Percentiles rank a stretch among this genome's conserved stretches.
Conservation (phyloP, 1,284 basidiomycete genomes). For the Boletellus sp. region DNA sequence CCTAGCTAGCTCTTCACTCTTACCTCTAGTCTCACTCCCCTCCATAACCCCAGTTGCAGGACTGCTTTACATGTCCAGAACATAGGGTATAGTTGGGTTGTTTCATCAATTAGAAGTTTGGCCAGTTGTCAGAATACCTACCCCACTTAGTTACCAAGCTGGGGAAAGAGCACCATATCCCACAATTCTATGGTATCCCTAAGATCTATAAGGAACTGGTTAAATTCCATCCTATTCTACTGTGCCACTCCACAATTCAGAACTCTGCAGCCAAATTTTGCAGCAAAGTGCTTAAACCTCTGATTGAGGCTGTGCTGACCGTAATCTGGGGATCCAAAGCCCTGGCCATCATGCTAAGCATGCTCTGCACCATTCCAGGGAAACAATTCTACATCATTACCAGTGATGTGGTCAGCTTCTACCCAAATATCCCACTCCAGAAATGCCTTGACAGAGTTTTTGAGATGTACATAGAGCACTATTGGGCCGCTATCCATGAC, state of each 20-base stretch:
- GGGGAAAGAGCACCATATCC: not conserved
- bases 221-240: not conserved
- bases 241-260: not conserved
- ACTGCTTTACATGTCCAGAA: no score
- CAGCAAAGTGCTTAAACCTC: conserved; percentile 11
- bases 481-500: not conserved
- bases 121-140: no score
- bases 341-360: conserved; percentile 7
- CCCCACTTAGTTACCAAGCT: not conserved
- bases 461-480: not conserved
- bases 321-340: conserved; percentile 3
- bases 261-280: conserved; percentile 6
- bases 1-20: no score
- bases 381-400: not conserved
- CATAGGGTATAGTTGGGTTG: no score
- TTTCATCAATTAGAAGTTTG: no score
- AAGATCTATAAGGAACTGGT: conserved; percentile 11
- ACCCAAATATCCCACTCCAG: not conserved
- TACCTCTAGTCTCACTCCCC: no score
- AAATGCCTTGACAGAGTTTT: not conserved
- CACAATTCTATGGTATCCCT: conserved; percentile 6
- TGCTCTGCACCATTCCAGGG: accelerated
- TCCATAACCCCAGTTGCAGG: no score
- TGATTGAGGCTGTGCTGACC: not conserved
- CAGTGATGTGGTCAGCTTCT: conserved; percentile 3